Evolutionary conservation across 768 basidiomycete genomes (phyloP), one percentile per base, ranked within the genome.

Genomic region (Termitomyces sp.): DNA sequence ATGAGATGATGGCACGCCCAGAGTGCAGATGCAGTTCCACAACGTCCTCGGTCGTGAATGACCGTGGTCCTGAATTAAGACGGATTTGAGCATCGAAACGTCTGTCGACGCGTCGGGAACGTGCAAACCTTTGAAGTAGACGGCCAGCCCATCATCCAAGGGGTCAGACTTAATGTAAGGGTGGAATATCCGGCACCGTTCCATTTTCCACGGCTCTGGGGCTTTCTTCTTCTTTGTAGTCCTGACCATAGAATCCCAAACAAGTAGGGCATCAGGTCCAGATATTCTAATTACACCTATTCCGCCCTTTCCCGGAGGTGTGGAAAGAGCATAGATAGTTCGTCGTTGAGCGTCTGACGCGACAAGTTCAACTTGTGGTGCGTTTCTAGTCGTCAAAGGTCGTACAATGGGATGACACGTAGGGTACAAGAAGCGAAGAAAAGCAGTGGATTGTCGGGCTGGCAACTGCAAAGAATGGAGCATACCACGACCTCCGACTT

Each of bases 11-110:
- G 4, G 94, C 92, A 5, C 88, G 81, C 2, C 92, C 91, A 16
- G 93, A 95, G 69, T 96, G 94, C 33, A 91, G 76, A 69, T 96
- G 94, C 34, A 96, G 72, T 66, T 96, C 94, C 12, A 96, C 67
- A 13, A 87, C 86, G 47, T 90, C 86, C 67, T 93, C 87, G 0
- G 87, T 88, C 0, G 94, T 96, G 66, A 91, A 93, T 0, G 93
- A 93, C 61, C 79, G 84, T 0, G 89, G 88, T 1, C 80, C 93
- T 93, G 20, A 36, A 44, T 58, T 31, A 12, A 6, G 8, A 55
- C 20, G 44, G 24, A 45, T 15, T 51, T 45, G 46, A 59, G 60
- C 54, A 30, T 51, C 49, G 1, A 54, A 5, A 34, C 12, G 22
- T 55, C 31, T 8, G 36, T 1, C 27, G 18, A 57, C 9, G 46